phyloP scores from a whole-genome alignment of 1,139 yeast species.

The Hansenula lynferdii region DNA sequence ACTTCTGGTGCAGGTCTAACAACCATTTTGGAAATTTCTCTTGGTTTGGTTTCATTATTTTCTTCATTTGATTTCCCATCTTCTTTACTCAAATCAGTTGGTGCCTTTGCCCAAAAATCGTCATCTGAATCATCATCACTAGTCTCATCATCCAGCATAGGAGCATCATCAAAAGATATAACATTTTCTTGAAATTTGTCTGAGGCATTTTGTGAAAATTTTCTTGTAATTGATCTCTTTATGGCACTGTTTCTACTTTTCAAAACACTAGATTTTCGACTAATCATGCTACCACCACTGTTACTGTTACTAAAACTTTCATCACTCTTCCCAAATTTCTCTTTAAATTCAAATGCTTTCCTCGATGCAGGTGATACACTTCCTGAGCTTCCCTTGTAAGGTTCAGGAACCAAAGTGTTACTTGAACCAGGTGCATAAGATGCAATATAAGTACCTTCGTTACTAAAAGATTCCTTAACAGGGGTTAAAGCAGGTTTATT shows the following conservation, averaged over 20 bases:
- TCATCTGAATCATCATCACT: conserved; percentile 43
- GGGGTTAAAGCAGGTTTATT: conserved; percentile 15
- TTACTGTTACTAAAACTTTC: too few species aligned
- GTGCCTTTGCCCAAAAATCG: conserved; percentile 59
- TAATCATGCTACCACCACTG: neutral
- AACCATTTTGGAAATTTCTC: conserved; percentile 35
- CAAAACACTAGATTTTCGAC: neutral
- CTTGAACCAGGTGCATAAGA: conserved; percentile 37
- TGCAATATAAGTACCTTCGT: conserved; percentile 21
- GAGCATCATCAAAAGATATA: conserved; percentile 71
- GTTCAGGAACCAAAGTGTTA: conserved; percentile 34
- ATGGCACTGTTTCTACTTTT: conserved; percentile 2
- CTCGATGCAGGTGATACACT: conserved; percentile 22
- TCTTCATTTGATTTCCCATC: too few species aligned
- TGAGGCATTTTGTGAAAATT: conserved; percentile 2
- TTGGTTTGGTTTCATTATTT: neutral
- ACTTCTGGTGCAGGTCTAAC: conserved; percentile 95
- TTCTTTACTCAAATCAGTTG: conserved; percentile 16
- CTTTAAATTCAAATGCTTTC: conserved; percentile 15
- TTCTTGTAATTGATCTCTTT: conserved; percentile 5
- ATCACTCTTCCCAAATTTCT: too few species aligned
- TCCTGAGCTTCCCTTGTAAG: conserved; percentile 31
- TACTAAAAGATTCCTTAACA: conserved; percentile 18
- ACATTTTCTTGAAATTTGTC: conserved; percentile 65
- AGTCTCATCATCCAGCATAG: conserved; percentile 42